Evolutionary conservation across 176 grass and related monocot genomes (phyloP).

Genomic region (Aegilops longissima): DNA sequence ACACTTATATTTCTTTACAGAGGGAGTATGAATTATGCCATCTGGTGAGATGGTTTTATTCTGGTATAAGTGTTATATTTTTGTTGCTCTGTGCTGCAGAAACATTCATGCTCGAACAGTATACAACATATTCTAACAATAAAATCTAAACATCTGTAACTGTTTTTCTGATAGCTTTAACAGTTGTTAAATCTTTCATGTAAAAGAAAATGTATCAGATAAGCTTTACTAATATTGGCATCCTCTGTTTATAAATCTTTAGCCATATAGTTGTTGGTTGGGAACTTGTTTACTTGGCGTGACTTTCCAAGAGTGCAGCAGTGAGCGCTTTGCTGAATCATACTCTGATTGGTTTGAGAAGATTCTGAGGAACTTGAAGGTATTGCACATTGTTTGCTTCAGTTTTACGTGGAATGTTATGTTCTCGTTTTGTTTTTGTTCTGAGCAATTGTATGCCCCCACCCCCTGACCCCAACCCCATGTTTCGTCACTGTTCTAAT

Average conservation of each 20-base stretch:
- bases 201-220: not conserved
- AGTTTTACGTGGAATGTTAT: conserved; percentile 10
- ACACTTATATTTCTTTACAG: too few species aligned
- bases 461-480: not conserved
- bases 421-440: not conserved
- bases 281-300: conserved; percentile 51
- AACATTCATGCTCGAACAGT: not conserved
- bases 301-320: conserved; percentile 47
- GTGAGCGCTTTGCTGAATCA: conserved; percentile 37
- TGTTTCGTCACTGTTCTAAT: not conserved
- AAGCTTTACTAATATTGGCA: conserved; percentile 1
- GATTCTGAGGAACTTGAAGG: conserved; percentile 48
- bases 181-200: not conserved
- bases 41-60: not conserved
- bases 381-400: conserved; percentile 13
- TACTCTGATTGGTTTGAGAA: conserved; percentile 51
- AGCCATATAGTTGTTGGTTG: conserved; percentile 47
- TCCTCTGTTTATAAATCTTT: conserved; percentile 14
- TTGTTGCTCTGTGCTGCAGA: not conserved
- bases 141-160: not conserved
- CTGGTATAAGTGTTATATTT: not conserved
- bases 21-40: too few species aligned
- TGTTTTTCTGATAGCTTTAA: not conserved
- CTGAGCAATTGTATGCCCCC: not conserved
- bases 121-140: not conserved